A percentile compares a stretch with the other conserved stretches of the same genome.
phyloP scores from a whole-genome alignment of 345 rosid genomes.

The Hirschfeldia incana region DNA sequence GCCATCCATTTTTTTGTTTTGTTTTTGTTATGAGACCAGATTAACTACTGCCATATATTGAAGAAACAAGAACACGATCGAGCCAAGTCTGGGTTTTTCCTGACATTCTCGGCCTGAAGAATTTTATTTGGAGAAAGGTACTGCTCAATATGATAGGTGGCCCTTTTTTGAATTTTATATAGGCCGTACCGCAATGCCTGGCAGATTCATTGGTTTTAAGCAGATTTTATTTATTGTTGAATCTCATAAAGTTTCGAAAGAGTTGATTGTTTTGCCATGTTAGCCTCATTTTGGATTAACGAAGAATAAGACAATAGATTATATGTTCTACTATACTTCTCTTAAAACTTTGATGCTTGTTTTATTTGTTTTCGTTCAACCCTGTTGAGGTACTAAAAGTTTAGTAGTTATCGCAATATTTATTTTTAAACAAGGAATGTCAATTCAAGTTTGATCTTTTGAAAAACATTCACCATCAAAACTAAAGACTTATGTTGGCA shows the following conservation, averaged over 20 bases:
- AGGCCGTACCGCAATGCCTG: not conserved
- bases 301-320: not conserved
- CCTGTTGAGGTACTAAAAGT: no score
- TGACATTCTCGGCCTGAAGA: constrained; percentile 47
- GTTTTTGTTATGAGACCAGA: constrained; percentile 37
- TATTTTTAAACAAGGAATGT: no score
- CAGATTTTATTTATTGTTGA: not conserved
- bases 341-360: no score
- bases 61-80: constrained; percentile 61
- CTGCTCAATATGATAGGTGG: no score
- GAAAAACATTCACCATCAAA: no score
- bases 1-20: constrained; percentile 4
- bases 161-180: not conserved
- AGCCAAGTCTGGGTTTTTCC: constrained; percentile 60
- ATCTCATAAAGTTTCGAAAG: not conserved
- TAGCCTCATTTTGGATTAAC: not conserved
- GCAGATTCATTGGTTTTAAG: not conserved
- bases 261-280: not conserved
- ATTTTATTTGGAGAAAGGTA: not conserved
- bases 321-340: no score
- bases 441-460: no score
- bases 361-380: no score
- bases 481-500: no score
- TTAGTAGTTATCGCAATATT: no score
- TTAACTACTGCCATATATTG: constrained; percentile 68